Evolutionary conservation across 805 yeast species (phyloP), one percentile per base, ranked within the genome.

Genomic region (Lipomyces yamanashiensis): DNA sequence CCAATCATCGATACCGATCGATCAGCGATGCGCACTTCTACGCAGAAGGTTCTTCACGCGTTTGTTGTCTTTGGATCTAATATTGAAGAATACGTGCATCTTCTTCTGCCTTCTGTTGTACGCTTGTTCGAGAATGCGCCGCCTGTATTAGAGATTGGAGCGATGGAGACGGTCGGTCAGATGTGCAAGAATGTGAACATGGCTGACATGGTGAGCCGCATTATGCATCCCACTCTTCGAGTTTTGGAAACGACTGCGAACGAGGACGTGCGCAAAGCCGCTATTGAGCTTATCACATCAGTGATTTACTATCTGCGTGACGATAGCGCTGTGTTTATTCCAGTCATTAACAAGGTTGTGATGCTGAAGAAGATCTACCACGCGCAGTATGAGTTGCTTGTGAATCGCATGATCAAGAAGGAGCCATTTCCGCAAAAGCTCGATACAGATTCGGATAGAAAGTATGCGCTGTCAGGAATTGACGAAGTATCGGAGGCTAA

Each of bases 151-250:
- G 79, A 90, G 61, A 83, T 82, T 62, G 86, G 89, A 50, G 92
- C 98, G 0, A 87, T 95, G 61, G 87, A 87, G 54, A 86, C 96
- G 0, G 80, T 95, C 49, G 97, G 97, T 0, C 88, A 89, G 71
- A 75, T 95, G 34, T 86, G 96, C 0, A 86, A 85, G 69, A 83
- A 80, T 44, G 87, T 93, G 3, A 83, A 85, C 64, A 77, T 95
- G 60, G 86, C 85, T 61, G 98, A 93, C 69, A 88, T 92, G 90
- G 87, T 97, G 0, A 89, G 97, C 1, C 80, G 97, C 67, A 89
- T 95, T 56, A 84, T 95, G 34, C 98, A 93, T 70, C 93, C 98
- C 0, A 75, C 95, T 12, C 76, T 92, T 7, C 78, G 98, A 61
- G 87, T 91, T 0, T 76, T 95, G 43, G 76, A 77, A 9, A 69